Percentiles rank a stretch among this genome's conserved stretches.
Conservation (phyloP, 2,329 filamentous ascomycete genomes). For the Lasiodiplodia gonubiensis region DNA sequence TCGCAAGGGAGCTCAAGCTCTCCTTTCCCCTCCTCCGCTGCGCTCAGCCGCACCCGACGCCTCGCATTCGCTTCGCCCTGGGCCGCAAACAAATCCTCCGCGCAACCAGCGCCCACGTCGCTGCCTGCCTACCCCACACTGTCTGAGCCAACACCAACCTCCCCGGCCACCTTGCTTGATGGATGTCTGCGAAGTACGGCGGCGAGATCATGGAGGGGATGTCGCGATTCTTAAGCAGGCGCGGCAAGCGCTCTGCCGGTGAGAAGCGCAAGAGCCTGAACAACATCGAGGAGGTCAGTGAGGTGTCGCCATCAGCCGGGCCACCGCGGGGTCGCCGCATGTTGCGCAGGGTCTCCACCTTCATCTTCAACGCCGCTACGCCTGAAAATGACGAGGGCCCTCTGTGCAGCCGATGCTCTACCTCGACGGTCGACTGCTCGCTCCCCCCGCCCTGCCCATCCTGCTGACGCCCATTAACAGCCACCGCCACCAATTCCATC, state of each 20-base stretch:
- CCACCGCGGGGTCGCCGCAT: slow-evolving; percentile 22
- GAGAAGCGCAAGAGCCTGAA: slow-evolving; percentile 41
- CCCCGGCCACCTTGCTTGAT: slow-evolving; percentile 28
- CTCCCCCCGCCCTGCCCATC: not conserved
- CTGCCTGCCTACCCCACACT: slow-evolving; percentile 29
- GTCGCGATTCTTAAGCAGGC: slow-evolving; percentile 72
- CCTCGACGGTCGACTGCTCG: slow-evolving; percentile 4
- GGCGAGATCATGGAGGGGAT: slow-evolving; percentile 53
- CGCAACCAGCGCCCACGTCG: slow-evolving; percentile 11
- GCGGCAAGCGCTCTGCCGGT: slow-evolving; percentile 59
- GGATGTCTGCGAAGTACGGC: slow-evolving; percentile 32
- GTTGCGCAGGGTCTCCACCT: slow-evolving; percentile 14
- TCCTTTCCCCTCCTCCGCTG: slow-evolving; percentile 21
- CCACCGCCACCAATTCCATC: slow-evolving; percentile 32
- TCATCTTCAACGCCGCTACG: slow-evolving; percentile 15
- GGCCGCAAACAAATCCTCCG: slow-evolving; percentile 15
- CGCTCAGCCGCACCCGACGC: slow-evolving; percentile 7
- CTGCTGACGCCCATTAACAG: slow-evolving; percentile 8
- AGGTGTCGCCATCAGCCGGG: slow-evolving; percentile 7
- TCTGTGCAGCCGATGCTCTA: not conserved
- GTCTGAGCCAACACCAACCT: slow-evolving; percentile 21
- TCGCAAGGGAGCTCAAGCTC: slow-evolving; percentile 14
- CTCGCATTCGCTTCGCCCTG: slow-evolving; percentile 12
- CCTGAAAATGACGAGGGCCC: slow-evolving; percentile 2
- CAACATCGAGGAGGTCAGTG: slow-evolving; percentile 28